phyloP scores from a whole-genome alignment of 2,329 filamentous ascomycete species.

The Microdochium bolleyi region DNA sequence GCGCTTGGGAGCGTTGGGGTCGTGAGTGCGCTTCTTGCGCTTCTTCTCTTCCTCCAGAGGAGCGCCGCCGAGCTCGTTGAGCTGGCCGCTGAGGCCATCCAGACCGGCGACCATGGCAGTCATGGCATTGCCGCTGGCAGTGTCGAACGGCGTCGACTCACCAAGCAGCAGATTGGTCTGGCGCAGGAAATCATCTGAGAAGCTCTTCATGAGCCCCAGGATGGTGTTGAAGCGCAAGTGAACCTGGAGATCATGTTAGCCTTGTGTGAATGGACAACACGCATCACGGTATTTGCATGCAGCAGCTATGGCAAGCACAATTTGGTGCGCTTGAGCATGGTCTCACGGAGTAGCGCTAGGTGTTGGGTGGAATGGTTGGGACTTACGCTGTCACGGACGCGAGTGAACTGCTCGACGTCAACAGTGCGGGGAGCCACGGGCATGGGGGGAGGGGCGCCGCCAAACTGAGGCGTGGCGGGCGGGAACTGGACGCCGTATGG shows the following conservation, averaged over 20 bases:
- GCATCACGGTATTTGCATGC: not conserved
- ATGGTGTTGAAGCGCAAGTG: constrained; percentile 72
- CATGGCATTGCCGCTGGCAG: constrained; percentile 27
- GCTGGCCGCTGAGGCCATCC: constrained; percentile 39
- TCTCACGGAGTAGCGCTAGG: not conserved
- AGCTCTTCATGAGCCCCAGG: constrained; percentile 68
- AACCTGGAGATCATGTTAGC: constrained; percentile 48
- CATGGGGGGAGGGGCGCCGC: constrained; percentile 7
- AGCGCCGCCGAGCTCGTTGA: constrained; percentile 35
- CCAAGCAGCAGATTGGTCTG: constrained; percentile 80
- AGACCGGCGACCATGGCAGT: constrained; percentile 38
- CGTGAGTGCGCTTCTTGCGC: constrained; percentile 78
- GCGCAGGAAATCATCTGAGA: constrained; percentile 77
- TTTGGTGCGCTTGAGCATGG: too few species aligned
- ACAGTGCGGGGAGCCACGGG: constrained; percentile 24
- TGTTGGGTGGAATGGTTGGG: constrained; percentile 5
- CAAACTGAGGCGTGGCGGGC: constrained; percentile 6
- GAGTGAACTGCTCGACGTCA: constrained; percentile 68
- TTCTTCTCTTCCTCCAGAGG: constrained; percentile 69
- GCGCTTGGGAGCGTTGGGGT: constrained; percentile 91
- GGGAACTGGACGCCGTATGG: constrained; percentile 7
- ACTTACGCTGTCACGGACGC: constrained; percentile 77
- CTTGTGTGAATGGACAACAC: not conserved
- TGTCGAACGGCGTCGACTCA: constrained; percentile 45
- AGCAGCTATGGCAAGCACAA: too few species aligned